Evolutionary conservation across 371 early-diverging fungal species (phyloP), one percentile per base, ranked within the genome.

Genomic region (Actinomucor elegans): DNA sequence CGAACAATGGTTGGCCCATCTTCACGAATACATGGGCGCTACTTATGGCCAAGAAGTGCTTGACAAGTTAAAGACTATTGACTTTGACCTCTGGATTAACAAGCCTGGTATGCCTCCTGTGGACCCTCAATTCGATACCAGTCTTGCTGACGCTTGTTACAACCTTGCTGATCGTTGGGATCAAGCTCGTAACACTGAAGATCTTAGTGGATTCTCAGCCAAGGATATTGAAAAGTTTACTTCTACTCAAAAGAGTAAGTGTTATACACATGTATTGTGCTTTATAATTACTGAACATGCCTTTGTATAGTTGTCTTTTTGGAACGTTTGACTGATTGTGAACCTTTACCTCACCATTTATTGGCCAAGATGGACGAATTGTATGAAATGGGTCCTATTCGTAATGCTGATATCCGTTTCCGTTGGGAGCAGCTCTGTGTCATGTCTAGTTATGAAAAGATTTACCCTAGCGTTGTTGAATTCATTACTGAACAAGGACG

Each of bases 51-150:
- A 80, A 28, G 83, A 81, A 37, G 87, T 89, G 64, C 73, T 83
- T 36, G 80, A 83, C 17, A 71, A 84, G 45, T 77, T 92, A 55
- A 75, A 87, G 56, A 64, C 67, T 26, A 82, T 98, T 37, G 94
- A 96, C 55, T 97, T 93, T 86, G 84, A 97, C 57, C 68, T 73
- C 37, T 98, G 98, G 98, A 83, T 97, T 53, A 66, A 86, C 52
- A 79, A 81, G 24, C 81, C 87, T 26, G 92, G 93, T 59, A 93
- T 93, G 90, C 98, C 98, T 33, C 92, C 91, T 15, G 92, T 93
- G 26, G 74, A 81, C 34, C 92, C 92, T 69, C 61, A 89, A 34
- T 97, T 92, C 65, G 96, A 94, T 64, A 77, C 85, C 34, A 85
- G 88, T 14, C 83, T 95, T 28, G 92, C 93, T 33, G 77, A 84